A percentile compares a stretch with the other conserved stretches of the same genome.
Conservation (phyloP, 805 yeast genomes). For the Metschnikowia reukaufii region DNA sequence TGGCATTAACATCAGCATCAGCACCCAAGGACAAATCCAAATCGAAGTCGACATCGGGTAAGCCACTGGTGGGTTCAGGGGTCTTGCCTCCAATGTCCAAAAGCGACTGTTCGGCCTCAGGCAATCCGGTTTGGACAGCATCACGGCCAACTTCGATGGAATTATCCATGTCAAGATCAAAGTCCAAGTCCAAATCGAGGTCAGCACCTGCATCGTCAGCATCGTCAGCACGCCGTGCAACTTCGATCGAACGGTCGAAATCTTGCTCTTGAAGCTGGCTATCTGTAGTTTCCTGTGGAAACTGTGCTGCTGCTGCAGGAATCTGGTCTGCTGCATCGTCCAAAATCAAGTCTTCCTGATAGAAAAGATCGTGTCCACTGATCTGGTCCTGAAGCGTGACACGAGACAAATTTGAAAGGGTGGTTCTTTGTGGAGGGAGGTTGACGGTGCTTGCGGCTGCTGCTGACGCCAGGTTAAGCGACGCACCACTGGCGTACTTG, state of each 20-base stretch:
- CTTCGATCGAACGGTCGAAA: slow-evolving; percentile 63
- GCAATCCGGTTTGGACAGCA: slow-evolving; percentile 17
- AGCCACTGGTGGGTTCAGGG: slow-evolving; percentile 20
- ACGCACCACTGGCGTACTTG: slow-evolving; percentile 38
- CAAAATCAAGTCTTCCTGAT: slow-evolving; percentile 55
- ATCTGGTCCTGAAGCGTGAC: slow-evolving; percentile 74
- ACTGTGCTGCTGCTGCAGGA: slow-evolving; percentile 6
- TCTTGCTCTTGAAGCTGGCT: slow-evolving; percentile 32
- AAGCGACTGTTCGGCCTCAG: slow-evolving; percentile 21
- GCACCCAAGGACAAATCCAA: slow-evolving; percentile 21
- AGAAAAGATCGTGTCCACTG: slow-evolving; percentile 71
- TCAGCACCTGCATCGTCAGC: slow-evolving; percentile 2
- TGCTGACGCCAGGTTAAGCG: slow-evolving; percentile 16
- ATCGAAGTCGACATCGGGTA: slow-evolving; percentile 24
- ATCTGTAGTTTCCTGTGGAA: slow-evolving; percentile 6
- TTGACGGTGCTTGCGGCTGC: slow-evolving; percentile 48
- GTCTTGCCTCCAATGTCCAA: slow-evolving; percentile 13
- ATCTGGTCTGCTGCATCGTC: slow-evolving; percentile 25
- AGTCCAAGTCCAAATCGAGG: slow-evolving; percentile 34
- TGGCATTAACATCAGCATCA: slow-evolving; percentile 15
- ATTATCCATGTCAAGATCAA: slow-evolving; percentile 53
- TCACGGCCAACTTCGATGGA: slow-evolving; percentile 60
- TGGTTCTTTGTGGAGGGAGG: slow-evolving; percentile 59
- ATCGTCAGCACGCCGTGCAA: slow-evolving; percentile 53
- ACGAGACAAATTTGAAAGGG: slow-evolving; percentile 56